phyloP scores from a whole-genome alignment of 1,284 basidiomycete genomes.

The Entoloma clypeatum region DNA sequence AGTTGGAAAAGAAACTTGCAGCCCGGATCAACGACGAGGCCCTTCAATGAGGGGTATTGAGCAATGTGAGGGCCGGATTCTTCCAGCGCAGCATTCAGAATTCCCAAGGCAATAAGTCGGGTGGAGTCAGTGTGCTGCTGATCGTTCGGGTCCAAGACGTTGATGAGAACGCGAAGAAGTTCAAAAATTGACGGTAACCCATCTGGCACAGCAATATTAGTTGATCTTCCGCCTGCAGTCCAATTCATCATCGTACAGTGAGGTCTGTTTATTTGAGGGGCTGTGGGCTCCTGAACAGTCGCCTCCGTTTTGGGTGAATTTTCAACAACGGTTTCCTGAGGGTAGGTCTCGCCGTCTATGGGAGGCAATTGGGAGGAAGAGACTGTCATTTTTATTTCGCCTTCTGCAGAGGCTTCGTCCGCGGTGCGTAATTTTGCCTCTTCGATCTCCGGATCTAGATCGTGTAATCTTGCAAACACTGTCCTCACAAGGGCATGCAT shows the following conservation, averaged over 20 bases:
- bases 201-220: slow-evolving; percentile 42
- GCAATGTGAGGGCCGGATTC: slow-evolving; percentile 75
- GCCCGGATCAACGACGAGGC: slow-evolving; percentile 80
- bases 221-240: slow-evolving; percentile 7
- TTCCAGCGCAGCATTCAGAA: slow-evolving; percentile 90
- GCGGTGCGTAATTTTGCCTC: slow-evolving; percentile 55
- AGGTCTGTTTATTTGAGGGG: slow-evolving; percentile 26
- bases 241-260: slow-evolving; percentile 41
- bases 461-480: slow-evolving; percentile 74
- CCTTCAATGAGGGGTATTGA: slow-evolving; percentile 69
- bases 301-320: slow-evolving; percentile 13
- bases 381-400: slow-evolving; percentile 61
- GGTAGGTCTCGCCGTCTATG: slow-evolving; percentile 9
- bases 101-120: slow-evolving; percentile 82
- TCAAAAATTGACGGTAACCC: slow-evolving; percentile 93
- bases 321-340: slow-evolving; percentile 20
- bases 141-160: slow-evolving; percentile 92
- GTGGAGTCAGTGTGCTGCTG: slow-evolving; percentile 97
- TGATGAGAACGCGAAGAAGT: slow-evolving; percentile 90
- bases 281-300: slow-evolving; percentile 11
- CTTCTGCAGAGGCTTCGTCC: slow-evolving; percentile 48
- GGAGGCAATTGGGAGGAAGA: slow-evolving; percentile 28
- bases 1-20: slow-evolving; percentile 97
- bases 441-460: slow-evolving; percentile 61
- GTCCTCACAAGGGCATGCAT: slow-evolving; percentile 87